Percentiles rank a stretch among this genome's conserved stretches.
Evolutionary conservation across 1,284 basidiomycete genomes (phyloP).

Genomic region (Blastosporella zonata): DNA sequence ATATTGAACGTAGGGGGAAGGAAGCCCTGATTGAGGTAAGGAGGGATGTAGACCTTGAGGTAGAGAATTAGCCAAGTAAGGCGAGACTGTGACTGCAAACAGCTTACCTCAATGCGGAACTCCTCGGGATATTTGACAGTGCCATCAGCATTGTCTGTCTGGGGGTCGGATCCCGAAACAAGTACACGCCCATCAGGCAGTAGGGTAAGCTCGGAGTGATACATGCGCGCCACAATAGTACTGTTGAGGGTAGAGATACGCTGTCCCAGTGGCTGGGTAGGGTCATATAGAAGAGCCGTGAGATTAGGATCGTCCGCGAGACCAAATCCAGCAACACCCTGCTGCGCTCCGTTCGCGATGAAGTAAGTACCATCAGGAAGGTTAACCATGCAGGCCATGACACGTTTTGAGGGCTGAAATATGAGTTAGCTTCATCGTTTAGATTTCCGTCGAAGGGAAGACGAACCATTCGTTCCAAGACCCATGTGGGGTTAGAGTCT

Average conservation of each 20-base stretch:
- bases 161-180: slow-evolving; percentile 72
- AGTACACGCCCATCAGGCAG: slow-evolving; percentile 69
- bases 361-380: slow-evolving; percentile 74
- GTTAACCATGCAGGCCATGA: slow-evolving; percentile 70
- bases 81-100: not conserved
- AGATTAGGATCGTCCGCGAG: slow-evolving; percentile 64
- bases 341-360: slow-evolving; percentile 66
- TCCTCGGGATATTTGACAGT: slow-evolving; percentile 57
- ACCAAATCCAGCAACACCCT: slow-evolving; percentile 73
- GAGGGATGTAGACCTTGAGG: slow-evolving; percentile 62
- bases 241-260: slow-evolving; percentile 64
- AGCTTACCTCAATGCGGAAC: slow-evolving; percentile 61
- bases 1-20: slow-evolving; percentile 58
- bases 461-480: slow-evolving; percentile 69
- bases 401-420: slow-evolving; percentile 64
- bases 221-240: slow-evolving; percentile 79
- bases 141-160: slow-evolving; percentile 42
- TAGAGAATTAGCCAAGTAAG: not conserved
- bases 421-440: not conserved
- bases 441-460: not conserved
- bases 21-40: slow-evolving; percentile 62
- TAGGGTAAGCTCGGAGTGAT: slow-evolving; percentile 74
- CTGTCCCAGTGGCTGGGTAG: slow-evolving; percentile 51
- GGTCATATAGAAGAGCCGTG: slow-evolving; percentile 67
- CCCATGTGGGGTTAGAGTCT: slow-evolving; percentile 54